phyloP scores from a whole-genome alignment of 768 basidiomycete species.

The Pulveroboletus frians region DNA sequence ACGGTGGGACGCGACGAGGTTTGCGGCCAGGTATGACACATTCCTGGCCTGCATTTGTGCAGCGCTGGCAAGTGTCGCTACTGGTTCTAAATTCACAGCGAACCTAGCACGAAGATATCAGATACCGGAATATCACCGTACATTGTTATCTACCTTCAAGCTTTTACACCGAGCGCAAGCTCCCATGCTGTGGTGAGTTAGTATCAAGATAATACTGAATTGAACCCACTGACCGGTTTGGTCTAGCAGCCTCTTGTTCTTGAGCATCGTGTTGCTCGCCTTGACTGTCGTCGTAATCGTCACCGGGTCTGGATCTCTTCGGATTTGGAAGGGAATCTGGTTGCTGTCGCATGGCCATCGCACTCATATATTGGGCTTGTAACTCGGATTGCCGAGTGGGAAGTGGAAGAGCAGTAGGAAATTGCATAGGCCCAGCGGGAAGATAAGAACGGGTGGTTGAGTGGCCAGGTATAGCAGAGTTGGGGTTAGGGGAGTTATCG shows the following conservation, averaged over 20 bases:
- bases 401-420: conserved; percentile 24
- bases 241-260: conserved; percentile 17
- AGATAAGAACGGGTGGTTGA: conserved; percentile 13
- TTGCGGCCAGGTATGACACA: conserved; percentile 82
- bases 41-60: conserved; percentile 62
- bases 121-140: neutral
- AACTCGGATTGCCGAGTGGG: conserved; percentile 28
- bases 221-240: conserved; percentile 20
- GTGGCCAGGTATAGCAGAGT: neutral
- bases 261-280: conserved; percentile 18
- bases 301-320: conserved; percentile 21
- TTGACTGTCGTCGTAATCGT: conserved; percentile 14
- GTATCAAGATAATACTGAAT: neutral
- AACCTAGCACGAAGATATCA: conserved; percentile 41
- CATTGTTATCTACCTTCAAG: conserved; percentile 35
- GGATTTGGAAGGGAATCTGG: conserved; percentile 1
- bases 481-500: conserved; percentile 10
- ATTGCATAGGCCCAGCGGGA: conserved; percentile 29
- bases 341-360: neutral
- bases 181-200: conserved; percentile 35
- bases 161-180: conserved; percentile 71
- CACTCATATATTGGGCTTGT: conserved; percentile 24
- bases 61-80: conserved; percentile 71
- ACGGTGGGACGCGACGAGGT: conserved; percentile 77
- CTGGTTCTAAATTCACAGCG: conserved; percentile 73